Conservation (phyloP, 2,329 filamentous ascomycete species). For the Verticillium nonalfalfae region DNA sequence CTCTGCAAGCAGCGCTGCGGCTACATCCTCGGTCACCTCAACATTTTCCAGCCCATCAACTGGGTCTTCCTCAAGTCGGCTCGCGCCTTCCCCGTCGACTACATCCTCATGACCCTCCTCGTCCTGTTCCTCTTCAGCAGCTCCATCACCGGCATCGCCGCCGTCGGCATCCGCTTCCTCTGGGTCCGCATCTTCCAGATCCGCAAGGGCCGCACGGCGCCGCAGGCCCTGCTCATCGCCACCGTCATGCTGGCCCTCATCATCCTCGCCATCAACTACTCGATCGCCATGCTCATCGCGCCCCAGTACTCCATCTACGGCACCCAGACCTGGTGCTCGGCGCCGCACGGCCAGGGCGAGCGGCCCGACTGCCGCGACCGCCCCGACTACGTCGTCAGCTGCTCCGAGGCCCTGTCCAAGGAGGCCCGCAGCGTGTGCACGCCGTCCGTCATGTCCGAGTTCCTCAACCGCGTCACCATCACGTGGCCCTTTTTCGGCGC, state of each 20-base stretch:
- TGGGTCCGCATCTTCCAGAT: slow-evolving; percentile 94
- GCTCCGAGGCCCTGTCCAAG: slow-evolving; percentile 69
- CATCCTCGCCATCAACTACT: slow-evolving; percentile 87
- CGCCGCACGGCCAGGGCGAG: slow-evolving; percentile 53
- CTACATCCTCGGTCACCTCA: slow-evolving; percentile 80
- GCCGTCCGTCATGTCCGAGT: slow-evolving; percentile 83
- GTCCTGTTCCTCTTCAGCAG: slow-evolving; percentile 84
- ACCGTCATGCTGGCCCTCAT: slow-evolving; percentile 89
- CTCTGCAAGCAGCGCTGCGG: slow-evolving; percentile 86
- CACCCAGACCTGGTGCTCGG: slow-evolving; percentile 88
- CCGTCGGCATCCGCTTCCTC: slow-evolving; percentile 88
- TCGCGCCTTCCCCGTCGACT: slow-evolving; percentile 85
- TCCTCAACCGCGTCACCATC: slow-evolving; percentile 85
- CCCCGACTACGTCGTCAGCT: slow-evolving; percentile 68
- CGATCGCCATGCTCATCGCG: slow-evolving; percentile 86
- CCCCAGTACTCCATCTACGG: slow-evolving; percentile 94
- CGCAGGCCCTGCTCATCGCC: slow-evolving; percentile 84
- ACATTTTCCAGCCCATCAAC: slow-evolving; percentile 94
- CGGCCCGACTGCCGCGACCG: slow-evolving; percentile 71
- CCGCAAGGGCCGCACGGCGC: slow-evolving; percentile 79
- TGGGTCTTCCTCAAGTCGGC: slow-evolving; percentile 79
- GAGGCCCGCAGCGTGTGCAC: slow-evolving; percentile 79
- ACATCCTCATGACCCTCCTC: slow-evolving; percentile 78
- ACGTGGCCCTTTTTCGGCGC: slow-evolving; percentile 95
- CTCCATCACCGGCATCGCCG: slow-evolving; percentile 79